These are phyloP conservation scores for Macrophomina phaseolina DNA, from an alignment of 2,329 filamentous ascomycete species.

Conservation along the genomic window DNA sequence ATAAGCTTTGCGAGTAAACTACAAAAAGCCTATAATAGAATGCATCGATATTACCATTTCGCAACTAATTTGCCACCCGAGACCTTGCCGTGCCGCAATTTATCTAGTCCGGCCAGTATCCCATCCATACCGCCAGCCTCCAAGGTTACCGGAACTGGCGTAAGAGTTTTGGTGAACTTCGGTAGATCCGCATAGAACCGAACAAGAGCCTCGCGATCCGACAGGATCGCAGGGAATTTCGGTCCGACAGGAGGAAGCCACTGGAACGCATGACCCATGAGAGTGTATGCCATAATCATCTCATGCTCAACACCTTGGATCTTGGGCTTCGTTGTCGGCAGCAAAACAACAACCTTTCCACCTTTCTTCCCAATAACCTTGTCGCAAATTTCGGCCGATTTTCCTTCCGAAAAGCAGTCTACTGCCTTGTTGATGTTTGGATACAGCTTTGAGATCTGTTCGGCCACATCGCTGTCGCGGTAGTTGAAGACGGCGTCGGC, in stretches of 20 bases:
- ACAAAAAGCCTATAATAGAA: too few relatives aligned
- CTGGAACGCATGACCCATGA: slow-evolving; percentile 35
- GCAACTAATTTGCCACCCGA: slow-evolving; percentile 34
- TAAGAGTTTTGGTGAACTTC: slow-evolving; percentile 27
- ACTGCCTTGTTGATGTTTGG: background rate
- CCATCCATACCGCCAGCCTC: slow-evolving; percentile 31
- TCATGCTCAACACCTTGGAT: slow-evolving; percentile 32
- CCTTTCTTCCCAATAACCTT: slow-evolving; percentile 30
- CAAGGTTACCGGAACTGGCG: slow-evolving; percentile 29
- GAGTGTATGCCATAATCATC: slow-evolving; percentile 35
- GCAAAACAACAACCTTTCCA: slow-evolving; percentile 39
- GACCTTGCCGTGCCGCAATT: slow-evolving; percentile 33
- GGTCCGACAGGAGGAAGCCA: slow-evolving; percentile 38
- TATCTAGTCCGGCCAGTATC: slow-evolving; percentile 30
- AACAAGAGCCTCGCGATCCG: slow-evolving; percentile 33
- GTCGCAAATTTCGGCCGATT: slow-evolving; percentile 5
- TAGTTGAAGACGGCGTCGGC: background rate
- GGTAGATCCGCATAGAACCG: slow-evolving; percentile 34
- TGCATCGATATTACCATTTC: too few relatives aligned
- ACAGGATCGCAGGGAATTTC: slow-evolving; percentile 37
- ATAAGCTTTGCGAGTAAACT: too few relatives aligned
- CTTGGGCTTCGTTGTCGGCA: slow-evolving; percentile 32
- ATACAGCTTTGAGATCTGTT: slow-evolving; percentile 24
- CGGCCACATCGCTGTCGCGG: background rate
- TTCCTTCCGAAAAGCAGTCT: background rate